Evolutionary conservation across 2,329 filamentous ascomycete species (phyloP).

Genomic region (Zymoseptoria passerinii): DNA sequence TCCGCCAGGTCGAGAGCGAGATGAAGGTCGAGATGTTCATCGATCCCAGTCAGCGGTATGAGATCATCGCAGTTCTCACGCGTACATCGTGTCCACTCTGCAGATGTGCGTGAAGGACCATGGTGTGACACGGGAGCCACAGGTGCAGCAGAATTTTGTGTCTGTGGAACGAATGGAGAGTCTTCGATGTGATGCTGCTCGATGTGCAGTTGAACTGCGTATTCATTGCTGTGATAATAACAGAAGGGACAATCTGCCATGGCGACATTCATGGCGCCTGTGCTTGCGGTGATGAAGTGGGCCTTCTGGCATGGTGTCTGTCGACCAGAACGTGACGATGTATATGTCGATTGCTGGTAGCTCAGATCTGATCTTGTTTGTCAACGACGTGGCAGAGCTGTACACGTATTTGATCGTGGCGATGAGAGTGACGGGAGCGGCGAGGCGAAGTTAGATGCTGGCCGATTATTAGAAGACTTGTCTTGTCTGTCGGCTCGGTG

Average conservation of each 20-base stretch:
- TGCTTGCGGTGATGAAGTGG: constrained; percentile 1
- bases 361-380: background rate
- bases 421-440: background rate
- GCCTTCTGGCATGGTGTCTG: background rate
- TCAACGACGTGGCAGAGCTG: background rate
- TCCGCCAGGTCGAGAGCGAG: constrained; percentile 28
- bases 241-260: constrained; percentile 28
- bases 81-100: constrained; percentile 33
- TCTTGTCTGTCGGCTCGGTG: no score
- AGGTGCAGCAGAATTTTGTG: background rate
- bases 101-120: background rate
- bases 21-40: constrained; percentile 42
- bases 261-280: constrained; percentile 2
- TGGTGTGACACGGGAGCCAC: background rate
- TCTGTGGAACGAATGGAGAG: constrained; percentile 17
- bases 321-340: background rate
- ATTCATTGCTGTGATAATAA: constrained; percentile 18
- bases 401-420: background rate
- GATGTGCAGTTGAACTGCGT: constrained; percentile 26
- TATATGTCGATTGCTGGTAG: background rate
- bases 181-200: constrained; percentile 27
- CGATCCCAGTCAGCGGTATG: constrained; percentile 34
- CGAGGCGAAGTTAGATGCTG: background rate
- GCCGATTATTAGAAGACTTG: no score
- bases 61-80: constrained; percentile 37